phyloP scores from a whole-genome alignment of 148 eudicot genomes.

The Vaccinium darrowii region DNA sequence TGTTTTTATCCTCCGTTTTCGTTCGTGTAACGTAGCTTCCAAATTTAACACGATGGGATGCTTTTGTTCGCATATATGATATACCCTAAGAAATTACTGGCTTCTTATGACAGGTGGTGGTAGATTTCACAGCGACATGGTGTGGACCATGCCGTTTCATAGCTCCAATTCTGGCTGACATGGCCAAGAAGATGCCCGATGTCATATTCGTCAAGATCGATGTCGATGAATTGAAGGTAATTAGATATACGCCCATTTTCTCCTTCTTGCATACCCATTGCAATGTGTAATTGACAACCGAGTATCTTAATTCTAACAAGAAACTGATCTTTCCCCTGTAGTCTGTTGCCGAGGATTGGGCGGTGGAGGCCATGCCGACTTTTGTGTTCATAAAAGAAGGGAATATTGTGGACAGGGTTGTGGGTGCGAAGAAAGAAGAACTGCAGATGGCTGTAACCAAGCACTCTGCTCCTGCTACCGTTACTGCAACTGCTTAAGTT shows the following conservation, averaged over 20 bases:
- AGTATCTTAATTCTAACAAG: neutral
- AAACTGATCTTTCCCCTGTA: constrained; percentile 22
- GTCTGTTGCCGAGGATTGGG: constrained; percentile 51
- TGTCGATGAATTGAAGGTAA: constrained; percentile 71
- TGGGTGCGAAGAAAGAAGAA: constrained; percentile 67
- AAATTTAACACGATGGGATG: neutral
- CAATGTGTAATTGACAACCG: neutral
- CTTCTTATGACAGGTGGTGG: constrained; percentile 47
- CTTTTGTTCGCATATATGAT: neutral
- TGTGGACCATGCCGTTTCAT: constrained; percentile 77
- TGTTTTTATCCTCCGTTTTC: neutral
- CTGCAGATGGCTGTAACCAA: constrained; percentile 29
- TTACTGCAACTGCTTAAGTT: constrained; percentile 27
- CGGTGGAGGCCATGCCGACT: constrained; percentile 71
- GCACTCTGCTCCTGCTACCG: constrained; percentile 27
- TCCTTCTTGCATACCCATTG: neutral
- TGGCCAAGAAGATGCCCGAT: constrained; percentile 50
- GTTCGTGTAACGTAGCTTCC: neutral
- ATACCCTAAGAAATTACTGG: neutral
- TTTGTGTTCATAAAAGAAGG: constrained; percentile 72
- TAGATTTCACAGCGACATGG: constrained; percentile 84
- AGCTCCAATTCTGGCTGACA: constrained; percentile 61
- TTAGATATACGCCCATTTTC: neutral
- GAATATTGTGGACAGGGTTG: constrained; percentile 44
- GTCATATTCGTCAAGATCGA: constrained; percentile 67